Percentiles rank a stretch among this genome's conserved stretches.
These are phyloP conservation scores for Rehmannia glutinosa DNA, from an alignment of 257 asterid species.

Conservation along the genomic window DNA sequence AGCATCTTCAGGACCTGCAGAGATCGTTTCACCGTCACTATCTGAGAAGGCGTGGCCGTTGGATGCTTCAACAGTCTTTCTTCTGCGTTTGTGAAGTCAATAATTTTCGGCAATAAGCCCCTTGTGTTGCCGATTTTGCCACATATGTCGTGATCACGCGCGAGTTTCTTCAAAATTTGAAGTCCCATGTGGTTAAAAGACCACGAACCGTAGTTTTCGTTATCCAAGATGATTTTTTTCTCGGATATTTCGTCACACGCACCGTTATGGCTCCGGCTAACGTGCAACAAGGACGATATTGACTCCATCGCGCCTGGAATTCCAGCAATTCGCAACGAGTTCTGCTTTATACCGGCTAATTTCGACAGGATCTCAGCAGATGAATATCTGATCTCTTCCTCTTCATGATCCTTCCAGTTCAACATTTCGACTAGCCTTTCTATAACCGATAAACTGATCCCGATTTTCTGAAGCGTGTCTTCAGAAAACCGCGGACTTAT, in stretches of 20 bases:
- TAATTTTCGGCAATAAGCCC: conserved; percentile 74
- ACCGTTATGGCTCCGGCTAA: conserved; percentile 41
- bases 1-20: conserved; percentile 79
- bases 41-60: conserved; percentile 52
- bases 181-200: conserved; percentile 81
- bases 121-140: conserved; percentile 77
- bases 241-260: conserved; percentile 73
- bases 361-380: conserved; percentile 69
- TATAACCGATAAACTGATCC: conserved; percentile 59
- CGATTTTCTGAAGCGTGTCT: conserved; percentile 87
- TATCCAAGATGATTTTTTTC: conserved; percentile 41
- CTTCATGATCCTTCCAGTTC: conserved; percentile 84
- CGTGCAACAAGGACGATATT: conserved; percentile 62
- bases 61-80: conserved; percentile 55
- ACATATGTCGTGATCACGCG: conserved; percentile 79
- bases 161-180: conserved; percentile 79
- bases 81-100: conserved; percentile 76
- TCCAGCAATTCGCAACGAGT: conserved; percentile 66
- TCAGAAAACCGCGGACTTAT: conserved; percentile 41
- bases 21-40: conserved; percentile 60
- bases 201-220: conserved; percentile 55
- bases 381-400: conserved; percentile 73
- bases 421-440: conserved; percentile 84
- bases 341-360: conserved; percentile 63
- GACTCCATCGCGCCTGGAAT: conserved; percentile 87